phyloP scores from a whole-genome alignment of 495 filamentous ascomycete species.

The Podospora didyma region DNA sequence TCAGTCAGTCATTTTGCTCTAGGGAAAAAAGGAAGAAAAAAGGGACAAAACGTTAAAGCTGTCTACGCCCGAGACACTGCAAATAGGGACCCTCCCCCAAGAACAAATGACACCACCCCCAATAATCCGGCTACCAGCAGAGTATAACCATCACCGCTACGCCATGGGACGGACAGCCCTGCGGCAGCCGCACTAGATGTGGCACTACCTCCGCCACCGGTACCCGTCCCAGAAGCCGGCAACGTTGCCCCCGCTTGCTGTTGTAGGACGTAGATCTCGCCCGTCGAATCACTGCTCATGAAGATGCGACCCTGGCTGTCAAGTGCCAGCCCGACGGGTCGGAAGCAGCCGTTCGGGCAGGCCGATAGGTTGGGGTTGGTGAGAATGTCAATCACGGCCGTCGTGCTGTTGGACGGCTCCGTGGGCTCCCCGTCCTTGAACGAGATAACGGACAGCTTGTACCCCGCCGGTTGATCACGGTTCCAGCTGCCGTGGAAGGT shows the following conservation, averaged over 20 bases:
- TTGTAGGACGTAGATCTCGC: constrained; percentile 54
- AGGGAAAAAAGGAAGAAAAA: constrained; percentile 3
- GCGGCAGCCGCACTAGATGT: background rate
- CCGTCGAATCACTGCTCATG: constrained; percentile 53
- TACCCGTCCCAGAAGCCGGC: background rate
- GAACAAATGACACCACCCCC: constrained; percentile 4
- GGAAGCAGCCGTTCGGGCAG: constrained; percentile 49
- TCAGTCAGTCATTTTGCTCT: too few species aligned
- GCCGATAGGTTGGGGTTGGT: constrained; percentile 38
- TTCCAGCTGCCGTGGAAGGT: constrained; percentile 50
- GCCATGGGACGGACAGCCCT: too few species aligned
- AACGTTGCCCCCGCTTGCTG: constrained; percentile 2
- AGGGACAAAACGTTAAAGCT: background rate
- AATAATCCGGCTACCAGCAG: constrained; percentile 7
- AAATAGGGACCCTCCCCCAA: background rate
- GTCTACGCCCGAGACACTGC: background rate
- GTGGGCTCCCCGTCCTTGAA: constrained; percentile 44
- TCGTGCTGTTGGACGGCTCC: constrained; percentile 34
- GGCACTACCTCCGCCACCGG: background rate
- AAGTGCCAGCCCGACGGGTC: constrained; percentile 53
- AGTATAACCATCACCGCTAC: background rate
- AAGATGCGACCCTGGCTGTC: constrained; percentile 47
- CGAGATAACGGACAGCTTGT: constrained; percentile 47
- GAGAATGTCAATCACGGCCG: constrained; percentile 46
- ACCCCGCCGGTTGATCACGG: constrained; percentile 50